Base-by-base conservation (phyloP, 179 eudicot genomes). In the Beta lomatogona region DNA sequence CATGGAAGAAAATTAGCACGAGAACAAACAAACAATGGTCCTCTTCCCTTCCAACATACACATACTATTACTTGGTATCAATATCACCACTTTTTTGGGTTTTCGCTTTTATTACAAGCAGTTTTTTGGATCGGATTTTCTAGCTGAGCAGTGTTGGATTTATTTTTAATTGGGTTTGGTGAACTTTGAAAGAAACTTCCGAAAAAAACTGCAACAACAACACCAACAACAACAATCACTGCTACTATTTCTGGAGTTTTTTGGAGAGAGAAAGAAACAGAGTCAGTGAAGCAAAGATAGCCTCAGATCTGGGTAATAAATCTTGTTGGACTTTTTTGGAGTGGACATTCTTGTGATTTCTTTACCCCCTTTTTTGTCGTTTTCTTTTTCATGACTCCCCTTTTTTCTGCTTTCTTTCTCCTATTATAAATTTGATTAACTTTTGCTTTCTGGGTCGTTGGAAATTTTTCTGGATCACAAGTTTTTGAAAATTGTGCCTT, bases 251-350 rank as follows among this genome's bases (percentile, higher is more conserved):
- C 60, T 70, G 58, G 22, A n/a, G 21, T 28, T 82, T 82, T 25
- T 60, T 25, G 46, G 61, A 63, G 78, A 21, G 60, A 71, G 63
- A 72, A 53, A 61, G 59, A 60, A 36, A 36, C 25, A 52, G 54
- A 41, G 48, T 16, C 77, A 71, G 31, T 44, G 74, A 36, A 79
- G 46, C 28, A 61, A 16, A 59, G 79, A 61, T 84, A 73, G 57
- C 89, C 85, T 84, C 81, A 82, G 89, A 82, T 87, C 87, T 80
- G 85, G 89, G 89, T 87, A 84, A 84, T 71, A 80, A 74, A 71
- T 53, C 78, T 54, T 54, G 25, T 46, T 25, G 66, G 76, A 41
- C 73, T 77, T 86, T 65, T 55, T 64, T 73, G 31, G 57, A 25
- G 85, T 80, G 77, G 82, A 80, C 75, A 79, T 79, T 87, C 89